Percentiles rank a stretch among this genome's conserved stretches.
Conservation (phyloP, 2,329 filamentous ascomycete genomes). For the Microascus cirrosus region DNA sequence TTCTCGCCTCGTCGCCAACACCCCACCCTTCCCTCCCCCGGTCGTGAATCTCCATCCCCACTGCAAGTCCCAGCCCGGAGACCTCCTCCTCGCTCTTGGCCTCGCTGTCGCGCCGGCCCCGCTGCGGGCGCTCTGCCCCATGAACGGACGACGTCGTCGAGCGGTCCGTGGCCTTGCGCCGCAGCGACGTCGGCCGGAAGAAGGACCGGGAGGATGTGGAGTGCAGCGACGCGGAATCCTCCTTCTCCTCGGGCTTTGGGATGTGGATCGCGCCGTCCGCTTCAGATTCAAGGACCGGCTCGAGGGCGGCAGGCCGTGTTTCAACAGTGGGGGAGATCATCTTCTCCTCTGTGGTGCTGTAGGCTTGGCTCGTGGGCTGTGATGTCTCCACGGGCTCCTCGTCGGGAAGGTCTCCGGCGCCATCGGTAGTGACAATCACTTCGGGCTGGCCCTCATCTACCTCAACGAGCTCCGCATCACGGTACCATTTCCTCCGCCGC, state of each 20-base stretch:
- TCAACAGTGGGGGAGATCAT: slow-evolving; percentile 17
- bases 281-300: slow-evolving; percentile 8
- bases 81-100: slow-evolving; percentile 26
- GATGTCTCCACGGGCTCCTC: slow-evolving; percentile 10
- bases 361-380: slow-evolving; percentile 13
- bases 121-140: neutral
- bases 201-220: slow-evolving; percentile 36
- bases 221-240: slow-evolving; percentile 31
- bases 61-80: slow-evolving; percentile 26
- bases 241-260: slow-evolving; percentile 11
- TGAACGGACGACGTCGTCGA: slow-evolving; percentile 27
- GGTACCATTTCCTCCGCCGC: slow-evolving; percentile 86
- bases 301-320: slow-evolving; percentile 10
- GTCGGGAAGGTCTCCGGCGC: slow-evolving; percentile 7
- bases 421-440: neutral
- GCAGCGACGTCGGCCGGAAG: slow-evolving; percentile 27
- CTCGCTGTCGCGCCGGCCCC: slow-evolving; percentile 2
- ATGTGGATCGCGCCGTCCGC: slow-evolving; percentile 11
- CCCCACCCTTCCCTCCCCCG: slow-evolving; percentile 56
- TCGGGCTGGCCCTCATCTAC: slow-evolving; percentile 30
- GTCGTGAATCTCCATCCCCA: slow-evolving; percentile 42
- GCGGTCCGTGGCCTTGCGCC: slow-evolving; percentile 26
- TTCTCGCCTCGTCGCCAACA: slow-evolving; percentile 72
- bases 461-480: slow-evolving; percentile 91
- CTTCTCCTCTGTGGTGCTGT: slow-evolving; percentile 24